phyloP scores from a whole-genome alignment of 768 basidiomycete genomes.

The Phylloporus rhodoxanthus region DNA sequence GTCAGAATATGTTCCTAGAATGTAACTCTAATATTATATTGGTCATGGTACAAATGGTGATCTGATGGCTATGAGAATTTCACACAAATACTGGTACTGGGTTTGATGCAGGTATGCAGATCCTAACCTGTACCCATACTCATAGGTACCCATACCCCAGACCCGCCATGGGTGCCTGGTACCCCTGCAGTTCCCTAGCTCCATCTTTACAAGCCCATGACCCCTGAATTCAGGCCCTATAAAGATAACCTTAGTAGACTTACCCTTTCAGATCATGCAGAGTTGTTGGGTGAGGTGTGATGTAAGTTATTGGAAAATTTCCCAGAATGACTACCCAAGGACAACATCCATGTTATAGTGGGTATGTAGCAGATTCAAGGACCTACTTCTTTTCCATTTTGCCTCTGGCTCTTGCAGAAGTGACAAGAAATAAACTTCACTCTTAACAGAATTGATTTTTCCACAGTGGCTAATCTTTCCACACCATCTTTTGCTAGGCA shows the following conservation, averaged over 20 bases:
- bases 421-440: constrained; percentile 94
- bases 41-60: too few relatives aligned
- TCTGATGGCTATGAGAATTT: not conserved
- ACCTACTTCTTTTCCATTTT: constrained; percentile 88
- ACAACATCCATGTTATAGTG: too few relatives aligned
- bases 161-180: not conserved
- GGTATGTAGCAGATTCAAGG: too few relatives aligned
- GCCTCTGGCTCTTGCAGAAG: constrained; percentile 95
- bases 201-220: too few relatives aligned
- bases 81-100: not conserved
- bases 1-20: not conserved
- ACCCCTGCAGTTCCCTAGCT: not conserved
- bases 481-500: constrained; percentile 36
- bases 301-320: too few relatives aligned
- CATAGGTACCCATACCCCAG: not conserved
- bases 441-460: constrained; percentile 79
- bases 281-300: too few relatives aligned
- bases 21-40: not conserved
- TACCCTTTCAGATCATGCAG: too few relatives aligned
- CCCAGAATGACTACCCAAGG: too few relatives aligned
- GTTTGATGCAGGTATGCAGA: not conserved
- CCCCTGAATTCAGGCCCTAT: too few relatives aligned
- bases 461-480: constrained; percentile 52
- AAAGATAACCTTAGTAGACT: too few relatives aligned
- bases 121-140: not conserved